Evolutionary conservation across 257 asterid genomes (phyloP), one percentile per base, ranked within the genome.

Genomic region (Eustoma russellianum): DNA sequence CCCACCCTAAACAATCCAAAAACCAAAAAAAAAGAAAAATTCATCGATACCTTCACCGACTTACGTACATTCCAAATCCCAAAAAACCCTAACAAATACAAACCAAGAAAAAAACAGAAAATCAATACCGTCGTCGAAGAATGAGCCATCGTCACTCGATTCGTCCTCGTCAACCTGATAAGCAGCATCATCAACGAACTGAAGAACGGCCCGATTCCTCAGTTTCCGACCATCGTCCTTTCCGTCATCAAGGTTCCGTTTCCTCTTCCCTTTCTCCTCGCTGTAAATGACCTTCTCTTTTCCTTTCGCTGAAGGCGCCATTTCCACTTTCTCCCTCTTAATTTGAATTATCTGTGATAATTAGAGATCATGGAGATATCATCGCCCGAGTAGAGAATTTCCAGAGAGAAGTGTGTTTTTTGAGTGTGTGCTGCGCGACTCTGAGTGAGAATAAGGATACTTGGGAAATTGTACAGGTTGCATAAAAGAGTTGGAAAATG

Each of bases 271-370:
- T 57, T 81, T 30, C 65, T 74, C 68, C 9, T 62, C 48, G 44
- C 70, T 66, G 60, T 66, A 88, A 12, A 57, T 28, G 48, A 79
- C 88, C 67, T 92, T 92, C 70, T 88, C 98, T 71, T 88, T 88
- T 3, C 95, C 99, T 66, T 88, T 92, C 41, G 69, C 33, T 41
- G 46, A 75, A 3, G 89, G 71, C 13, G 78, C 84, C 94, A 86
- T 82, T 69, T 60, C 5, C 17, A 28, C 16, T 48, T 13, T 41
- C 30, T 45, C 30, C 30, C 15, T 13, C n/a, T n/a, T 13, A 2
- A 33, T 8, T 3, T 13, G 16, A 15, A 35, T 19, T 50, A 33
- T 18, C 17, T 9, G 18, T 40, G 9, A 41, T 1, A 15, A 45
- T 18, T 50, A 50, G 43, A 44, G 24, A 64, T 45, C 48, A 35